Evolutionary conservation across 148 eudicot genomes (phyloP), one percentile per base, ranked within the genome.

Genomic region (Dianthus caryophyllus): DNA sequence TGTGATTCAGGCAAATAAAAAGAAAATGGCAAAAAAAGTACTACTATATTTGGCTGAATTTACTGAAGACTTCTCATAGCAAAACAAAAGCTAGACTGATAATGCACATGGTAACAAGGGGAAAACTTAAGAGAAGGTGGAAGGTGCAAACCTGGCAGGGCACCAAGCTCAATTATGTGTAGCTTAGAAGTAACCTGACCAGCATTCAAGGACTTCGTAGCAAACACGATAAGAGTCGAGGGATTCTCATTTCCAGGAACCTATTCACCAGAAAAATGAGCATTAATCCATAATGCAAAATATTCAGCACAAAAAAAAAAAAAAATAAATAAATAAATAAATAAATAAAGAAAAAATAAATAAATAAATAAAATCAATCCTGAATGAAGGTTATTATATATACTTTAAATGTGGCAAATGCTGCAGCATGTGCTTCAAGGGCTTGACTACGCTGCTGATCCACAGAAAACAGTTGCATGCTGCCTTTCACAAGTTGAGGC

Each of bases 361-460:
- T n/a, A n/a, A n/a, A n/a, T n/a, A n/a, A n/a, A n/a, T n/a, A n/a
- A n/a, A 57, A 17, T 26, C 11, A 73, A 30, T 57, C 29, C 21
- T 27, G 55, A 67, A 18, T 65, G 68, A 61, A 46, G 66, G 63
- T 56, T 20, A 59, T 53, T 82, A 0, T 51, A 94, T 82, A 0
- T 51, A 94, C 98, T 72, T 91, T 88, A 50, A 85, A 73, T 6
- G 87, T 59, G 68, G 97, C 97, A 90, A 94, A 94, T 46, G 98
- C 71, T 62, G 98, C 97, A 17, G 98, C 98, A 84, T 94, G 98
- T 27, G 97, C 98, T 82, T 94, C 98, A 75, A 94, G 98, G 71
- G 98, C 87, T 83, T 94, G 98, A 80, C 98, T 94, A 22, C 98
- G 95, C 72, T 94, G 95, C 79, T 94, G 98, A 55, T 94, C 98